phyloP scores from a whole-genome alignment of 805 yeast genomes.

The Hagleromyces aurorensis region DNA sequence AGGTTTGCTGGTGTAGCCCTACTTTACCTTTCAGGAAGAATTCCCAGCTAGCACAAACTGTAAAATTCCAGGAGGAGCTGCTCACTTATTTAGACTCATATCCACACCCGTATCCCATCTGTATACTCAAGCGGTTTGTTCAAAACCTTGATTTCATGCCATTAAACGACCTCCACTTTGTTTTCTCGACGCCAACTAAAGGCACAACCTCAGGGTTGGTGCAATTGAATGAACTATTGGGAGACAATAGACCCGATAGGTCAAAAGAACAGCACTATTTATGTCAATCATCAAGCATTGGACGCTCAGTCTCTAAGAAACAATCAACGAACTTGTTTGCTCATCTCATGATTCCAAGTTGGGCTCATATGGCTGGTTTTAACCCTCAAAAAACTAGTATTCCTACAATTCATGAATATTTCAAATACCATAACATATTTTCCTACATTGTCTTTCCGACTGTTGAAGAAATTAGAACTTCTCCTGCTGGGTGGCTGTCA shows the following conservation, averaged over 20 bases:
- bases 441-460: slow-evolving; percentile 26
- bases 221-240: slow-evolving; percentile 15
- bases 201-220: slow-evolving; percentile 26
- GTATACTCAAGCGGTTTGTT: too few species aligned
- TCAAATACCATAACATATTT: slow-evolving; percentile 5
- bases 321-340: slow-evolving; percentile 17
- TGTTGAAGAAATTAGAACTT: slow-evolving; percentile 15
- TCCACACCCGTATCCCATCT: too few species aligned
- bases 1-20: slow-evolving; percentile 61
- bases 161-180: slow-evolving; percentile 41
- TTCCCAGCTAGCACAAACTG: background rate
- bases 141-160: slow-evolving; percentile 37
- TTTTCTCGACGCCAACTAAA: slow-evolving; percentile 48
- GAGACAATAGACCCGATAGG: slow-evolving; percentile 3
- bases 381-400: slow-evolving; percentile 6
- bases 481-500: slow-evolving; percentile 17
- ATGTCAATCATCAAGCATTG: slow-evolving; percentile 32
- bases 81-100: slow-evolving; percentile 40
- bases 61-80: slow-evolving; percentile 41
- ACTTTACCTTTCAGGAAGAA: slow-evolving; percentile 15
- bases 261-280: slow-evolving; percentile 17
- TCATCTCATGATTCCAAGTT: slow-evolving; percentile 20
- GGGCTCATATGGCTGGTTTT: slow-evolving; percentile 7
- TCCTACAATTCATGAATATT: too few species aligned
- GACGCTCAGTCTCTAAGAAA: slow-evolving; percentile 14